Base-by-base conservation (phyloP, 1,284 basidiomycete species). In the Thelephora terrestris region DNA sequence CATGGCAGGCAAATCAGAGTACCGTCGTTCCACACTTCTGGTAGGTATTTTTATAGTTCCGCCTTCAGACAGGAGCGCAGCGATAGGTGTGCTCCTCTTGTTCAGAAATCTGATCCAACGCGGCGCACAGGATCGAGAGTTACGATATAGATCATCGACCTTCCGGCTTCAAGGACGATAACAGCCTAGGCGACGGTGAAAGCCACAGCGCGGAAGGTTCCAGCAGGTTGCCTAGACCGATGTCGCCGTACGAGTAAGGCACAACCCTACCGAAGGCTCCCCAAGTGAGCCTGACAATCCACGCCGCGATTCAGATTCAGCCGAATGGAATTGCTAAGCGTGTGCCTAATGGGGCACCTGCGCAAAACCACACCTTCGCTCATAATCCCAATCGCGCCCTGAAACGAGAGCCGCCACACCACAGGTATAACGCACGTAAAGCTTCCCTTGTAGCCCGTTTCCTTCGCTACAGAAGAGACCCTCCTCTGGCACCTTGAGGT, bases 111-210 rank as follows among this genome's bases (percentile, higher is more conserved):
- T n/a, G n/a, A n/a, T n/a, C n/a, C n/a, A n/a, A n/a, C n/a, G n/a
- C n/a, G n/a, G n/a, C n/a, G n/a, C n/a, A n/a, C n/a, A n/a, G n/a
- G n/a, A n/a, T n/a, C n/a, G n/a, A n/a, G 74, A 21, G 96, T 94
- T n/a, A 95, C 95, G 62, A 98, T 99, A 73, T 99, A 99, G 18
- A 92, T 96, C 55, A 99, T 67, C 46, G 96, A 70, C 21, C 91
- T 81, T n/a, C 93, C 94, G 2, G 83, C 81, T 70, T 97, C 93
- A 54, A 99, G 89, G 57, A 95, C 81, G 48, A 88, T 78, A 4
- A 90, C 86, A 1, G 90, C 86, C 57, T 89, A 74, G 17, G 95
- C 91, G 50, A 97, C 91, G 65, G 96, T 91, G 78, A 94, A 92
- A 35, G 85, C 81, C 90, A 98, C 91, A 50, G 90, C 91, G 68